These are phyloP conservation scores for Salix caprea DNA, from an alignment of 345 rosid genomes.

Conservation along the genomic window DNA sequence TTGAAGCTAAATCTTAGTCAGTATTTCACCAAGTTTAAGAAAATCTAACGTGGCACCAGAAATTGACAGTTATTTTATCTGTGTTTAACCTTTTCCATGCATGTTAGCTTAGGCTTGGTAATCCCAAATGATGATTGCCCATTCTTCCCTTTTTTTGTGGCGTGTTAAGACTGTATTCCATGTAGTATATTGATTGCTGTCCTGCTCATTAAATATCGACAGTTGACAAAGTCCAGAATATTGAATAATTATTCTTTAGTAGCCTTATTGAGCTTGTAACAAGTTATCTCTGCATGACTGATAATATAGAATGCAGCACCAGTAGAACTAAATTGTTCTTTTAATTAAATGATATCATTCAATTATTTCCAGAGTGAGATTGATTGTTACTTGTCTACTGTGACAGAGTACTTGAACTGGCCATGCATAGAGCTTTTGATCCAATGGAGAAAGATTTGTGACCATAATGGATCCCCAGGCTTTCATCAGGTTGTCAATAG, in stretches of 20 bases:
- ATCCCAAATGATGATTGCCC: not conserved
- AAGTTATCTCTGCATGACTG: not conserved
- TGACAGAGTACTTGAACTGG: constrained; percentile 30
- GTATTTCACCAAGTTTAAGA: not conserved
- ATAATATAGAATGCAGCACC: no score
- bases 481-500: constrained; percentile 79
- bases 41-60: not conserved
- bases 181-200: not conserved
- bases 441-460: constrained; percentile 50
- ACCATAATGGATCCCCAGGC: constrained; percentile 90
- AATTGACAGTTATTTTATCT: not conserved
- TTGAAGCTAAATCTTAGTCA: not conserved
- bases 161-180: not conserved
- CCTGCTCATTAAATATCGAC: not conserved
- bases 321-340: not conserved
- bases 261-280: not conserved
- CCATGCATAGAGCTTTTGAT: constrained; percentile 28
- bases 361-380: not conserved
- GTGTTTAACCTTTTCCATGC: not conserved
- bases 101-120: not conserved
- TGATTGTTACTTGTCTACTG: not conserved
- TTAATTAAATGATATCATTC: not conserved
- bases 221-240: not conserved
- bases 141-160: not conserved
- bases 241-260: not conserved